These are phyloP conservation scores for Camillea tinctor DNA, from an alignment of 2,329 filamentous ascomycete genomes.

Conservation along the genomic window DNA sequence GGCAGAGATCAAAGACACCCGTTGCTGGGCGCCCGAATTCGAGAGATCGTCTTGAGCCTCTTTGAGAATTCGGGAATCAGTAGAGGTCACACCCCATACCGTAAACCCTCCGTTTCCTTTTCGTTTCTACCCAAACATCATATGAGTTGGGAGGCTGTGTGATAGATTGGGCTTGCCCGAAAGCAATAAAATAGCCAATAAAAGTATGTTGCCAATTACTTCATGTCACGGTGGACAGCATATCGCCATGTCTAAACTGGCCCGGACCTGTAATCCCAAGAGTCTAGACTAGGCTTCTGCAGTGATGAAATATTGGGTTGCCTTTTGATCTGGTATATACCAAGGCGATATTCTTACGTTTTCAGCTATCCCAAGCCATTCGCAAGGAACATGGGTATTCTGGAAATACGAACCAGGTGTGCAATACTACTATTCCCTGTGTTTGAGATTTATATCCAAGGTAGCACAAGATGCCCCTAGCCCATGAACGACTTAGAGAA, in stretches of 20 bases:
- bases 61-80: constrained; percentile 56
- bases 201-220: constrained; percentile 3
- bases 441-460: neutral
- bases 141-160: constrained; percentile 1
- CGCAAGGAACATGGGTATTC: neutral
- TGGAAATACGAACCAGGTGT: neutral
- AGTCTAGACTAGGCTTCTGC: constrained; percentile 8
- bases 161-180: constrained; percentile 14
- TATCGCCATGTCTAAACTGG: constrained; percentile 2
- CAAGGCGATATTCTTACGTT: neutral
- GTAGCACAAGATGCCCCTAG: neutral
- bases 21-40: constrained; percentile 57
- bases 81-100: constrained; percentile 50
- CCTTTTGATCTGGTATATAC: neutral
- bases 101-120: constrained; percentile 8
- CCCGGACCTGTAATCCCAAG: constrained; percentile 4
- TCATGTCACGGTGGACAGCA: constrained; percentile 9
- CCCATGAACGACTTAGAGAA: neutral
- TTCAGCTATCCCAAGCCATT: neutral
- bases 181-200: constrained; percentile 6
- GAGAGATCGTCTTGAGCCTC: constrained; percentile 56
- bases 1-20: constrained; percentile 53
- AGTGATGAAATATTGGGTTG: neutral
- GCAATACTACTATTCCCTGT: neutral
- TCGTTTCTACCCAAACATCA: constrained; percentile 14